phyloP scores from a whole-genome alignment of 345 rosid species.

The Camelina hispida region DNA sequence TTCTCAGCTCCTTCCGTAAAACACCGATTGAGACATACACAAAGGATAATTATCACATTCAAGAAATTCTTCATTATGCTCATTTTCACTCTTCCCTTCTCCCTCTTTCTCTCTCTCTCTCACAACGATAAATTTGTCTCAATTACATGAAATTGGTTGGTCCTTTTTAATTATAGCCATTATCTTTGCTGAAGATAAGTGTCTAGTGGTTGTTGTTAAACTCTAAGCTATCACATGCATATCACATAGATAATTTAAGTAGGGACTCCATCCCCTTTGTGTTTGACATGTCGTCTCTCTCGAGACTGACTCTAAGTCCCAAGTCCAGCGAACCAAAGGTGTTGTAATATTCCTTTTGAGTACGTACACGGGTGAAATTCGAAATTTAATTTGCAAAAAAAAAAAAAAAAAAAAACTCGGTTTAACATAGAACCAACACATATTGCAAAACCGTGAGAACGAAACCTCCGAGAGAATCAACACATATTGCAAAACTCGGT shows the following conservation, averaged over 20 bases:
- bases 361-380: too few species aligned
- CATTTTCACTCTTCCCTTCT: background rate
- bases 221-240: background rate
- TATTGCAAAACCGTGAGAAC: too few species aligned
- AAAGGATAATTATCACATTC: slow-evolving; percentile 9
- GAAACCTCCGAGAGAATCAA: too few species aligned
- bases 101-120: background rate
- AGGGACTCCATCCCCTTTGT: background rate
- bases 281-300: background rate
- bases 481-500: slow-evolving; percentile 11
- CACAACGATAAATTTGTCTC: background rate
- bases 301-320: background rate
- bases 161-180: background rate
- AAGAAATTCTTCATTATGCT: slow-evolving; percentile 1
- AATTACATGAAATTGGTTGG: background rate
- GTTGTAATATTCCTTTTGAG: background rate
- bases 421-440: too few species aligned
- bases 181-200: background rate
- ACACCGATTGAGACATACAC: slow-evolving; percentile 26
- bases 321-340: background rate
- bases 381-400: too few species aligned
- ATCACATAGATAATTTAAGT: background rate
- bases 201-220: background rate
- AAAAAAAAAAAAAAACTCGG: too few species aligned
- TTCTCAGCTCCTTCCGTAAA: background rate